Evolutionary conservation across 495 filamentous ascomycete genomes (phyloP).

Genomic region (Trichoderma asperelloides): DNA sequence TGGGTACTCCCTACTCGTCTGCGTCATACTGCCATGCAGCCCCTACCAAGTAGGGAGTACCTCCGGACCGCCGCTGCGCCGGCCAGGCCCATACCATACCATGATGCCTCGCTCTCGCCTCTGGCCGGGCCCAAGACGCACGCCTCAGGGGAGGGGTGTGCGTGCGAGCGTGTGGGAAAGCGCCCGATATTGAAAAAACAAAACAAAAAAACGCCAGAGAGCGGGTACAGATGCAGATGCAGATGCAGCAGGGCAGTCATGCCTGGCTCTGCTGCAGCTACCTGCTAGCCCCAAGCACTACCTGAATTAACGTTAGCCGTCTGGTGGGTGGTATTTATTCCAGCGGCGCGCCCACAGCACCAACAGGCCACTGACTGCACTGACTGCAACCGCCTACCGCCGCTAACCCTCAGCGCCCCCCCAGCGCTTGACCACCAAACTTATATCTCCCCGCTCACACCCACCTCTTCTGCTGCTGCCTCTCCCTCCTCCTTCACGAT

Average conservation of each 20-base stretch:
- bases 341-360: neutral
- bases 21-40: conserved; percentile 1
- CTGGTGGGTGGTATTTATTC: neutral
- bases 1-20: conserved; percentile 7
- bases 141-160: conserved; percentile 1
- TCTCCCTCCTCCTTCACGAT: conserved; percentile 34
- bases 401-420: conserved; percentile 4
- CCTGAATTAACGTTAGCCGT: neutral
- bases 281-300: neutral
- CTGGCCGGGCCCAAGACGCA: neutral
- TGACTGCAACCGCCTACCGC: conserved; percentile 2
- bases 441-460: conserved; percentile 7
- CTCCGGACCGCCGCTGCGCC: neutral
- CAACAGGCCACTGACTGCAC: neutral
- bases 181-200: neutral
- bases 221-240: conserved; percentile 7
- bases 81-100: neutral
- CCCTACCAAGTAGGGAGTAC: neutral
- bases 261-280: neutral
- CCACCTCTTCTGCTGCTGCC: neutral
- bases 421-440: neutral
- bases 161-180: neutral
- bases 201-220: conserved; percentile 3
- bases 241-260: conserved; percentile 8
- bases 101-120: neutral